Conservation (phyloP, 1,284 basidiomycete species). For the Ganoderma resinaceum region DNA sequence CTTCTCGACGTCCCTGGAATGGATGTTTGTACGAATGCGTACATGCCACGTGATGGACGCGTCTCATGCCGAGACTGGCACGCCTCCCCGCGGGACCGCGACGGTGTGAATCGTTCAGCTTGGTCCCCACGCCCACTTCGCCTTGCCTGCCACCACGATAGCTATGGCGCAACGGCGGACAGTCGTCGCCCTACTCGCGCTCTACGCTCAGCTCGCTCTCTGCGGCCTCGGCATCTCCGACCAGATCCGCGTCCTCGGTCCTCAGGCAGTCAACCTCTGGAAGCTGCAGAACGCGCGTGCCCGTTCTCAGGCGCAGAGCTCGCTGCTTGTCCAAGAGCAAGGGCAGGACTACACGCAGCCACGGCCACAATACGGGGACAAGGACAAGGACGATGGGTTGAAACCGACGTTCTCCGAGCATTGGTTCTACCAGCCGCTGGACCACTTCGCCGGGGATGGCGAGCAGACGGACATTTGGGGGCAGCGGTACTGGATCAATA, state of each 20-base stretch:
- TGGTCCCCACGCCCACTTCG: not conserved
- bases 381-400: constrained; percentile 8
- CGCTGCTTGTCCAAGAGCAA: constrained; percentile 18
- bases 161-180: constrained; percentile 16
- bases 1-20: not conserved
- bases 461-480: constrained; percentile 59
- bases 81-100: constrained; percentile 2
- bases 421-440: constrained; percentile 86
- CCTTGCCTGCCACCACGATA: constrained; percentile 8
- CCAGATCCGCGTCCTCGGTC: constrained; percentile 36
- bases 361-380: not conserved
- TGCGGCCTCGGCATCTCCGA: constrained; percentile 22
- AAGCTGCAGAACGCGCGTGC: constrained; percentile 36
- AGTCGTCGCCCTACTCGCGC: constrained; percentile 14
- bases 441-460: constrained; percentile 67
- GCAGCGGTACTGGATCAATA: constrained; percentile 91
- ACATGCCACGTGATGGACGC: constrained; percentile 18
- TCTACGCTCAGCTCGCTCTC: constrained; percentile 7
- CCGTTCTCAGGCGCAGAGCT: constrained; percentile 4
- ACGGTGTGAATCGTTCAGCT: not conserved
- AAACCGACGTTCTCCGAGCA: constrained; percentile 56
- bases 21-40: not conserved
- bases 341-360: not conserved
- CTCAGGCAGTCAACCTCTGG: constrained; percentile 54
- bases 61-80: constrained; percentile 11